Percentiles rank a stretch among this genome's conserved stretches.
Evolutionary conservation across 1,284 basidiomycete genomes (phyloP).

Genomic region (Heliocybe sulcata): DNA sequence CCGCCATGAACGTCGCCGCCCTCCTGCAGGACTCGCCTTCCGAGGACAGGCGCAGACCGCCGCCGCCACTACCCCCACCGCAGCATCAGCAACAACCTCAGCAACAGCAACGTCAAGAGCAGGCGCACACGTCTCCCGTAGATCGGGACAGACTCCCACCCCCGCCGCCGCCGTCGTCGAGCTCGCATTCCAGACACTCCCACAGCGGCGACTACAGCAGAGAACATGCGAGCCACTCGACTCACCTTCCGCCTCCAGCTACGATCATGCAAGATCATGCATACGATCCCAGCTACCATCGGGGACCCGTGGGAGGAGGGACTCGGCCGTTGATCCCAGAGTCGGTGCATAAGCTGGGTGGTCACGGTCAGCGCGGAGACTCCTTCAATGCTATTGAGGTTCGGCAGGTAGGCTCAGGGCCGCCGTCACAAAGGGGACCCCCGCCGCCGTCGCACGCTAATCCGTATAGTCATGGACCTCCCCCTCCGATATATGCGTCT

Average conservation of each 20-base stretch:
- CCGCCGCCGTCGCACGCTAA: constrained; percentile 6
- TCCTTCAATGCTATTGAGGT: constrained; percentile 12
- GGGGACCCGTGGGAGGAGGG: neutral
- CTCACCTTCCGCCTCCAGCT: constrained; percentile 15
- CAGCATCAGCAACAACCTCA: constrained; percentile 18
- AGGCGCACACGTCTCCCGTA: constrained; percentile 10
- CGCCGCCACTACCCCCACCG: constrained; percentile 10
- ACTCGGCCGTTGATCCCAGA: constrained; percentile 12
- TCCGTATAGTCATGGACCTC: constrained; percentile 11
- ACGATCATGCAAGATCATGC: constrained; percentile 11
- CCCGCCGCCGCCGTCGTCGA: neutral
- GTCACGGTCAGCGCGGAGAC: neutral
- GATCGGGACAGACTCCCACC: constrained; percentile 6
- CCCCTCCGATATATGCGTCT: constrained; percentile 19
- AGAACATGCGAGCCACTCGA: constrained; percentile 6
- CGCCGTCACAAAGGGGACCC: constrained; percentile 5
- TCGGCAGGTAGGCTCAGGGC: constrained; percentile 8
- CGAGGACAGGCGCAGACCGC: constrained; percentile 23
- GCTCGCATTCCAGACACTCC: constrained; percentile 12
- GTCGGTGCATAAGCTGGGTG: constrained; percentile 13
- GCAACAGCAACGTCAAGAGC: constrained; percentile 8
- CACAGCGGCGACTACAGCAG: constrained; percentile 12
- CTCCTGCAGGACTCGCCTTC: constrained; percentile 68
- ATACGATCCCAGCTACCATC: constrained; percentile 14
- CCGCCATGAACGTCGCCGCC: constrained; percentile 62